phyloP scores from a whole-genome alignment of 306 rosid species.

The Inga oerstediana region DNA sequence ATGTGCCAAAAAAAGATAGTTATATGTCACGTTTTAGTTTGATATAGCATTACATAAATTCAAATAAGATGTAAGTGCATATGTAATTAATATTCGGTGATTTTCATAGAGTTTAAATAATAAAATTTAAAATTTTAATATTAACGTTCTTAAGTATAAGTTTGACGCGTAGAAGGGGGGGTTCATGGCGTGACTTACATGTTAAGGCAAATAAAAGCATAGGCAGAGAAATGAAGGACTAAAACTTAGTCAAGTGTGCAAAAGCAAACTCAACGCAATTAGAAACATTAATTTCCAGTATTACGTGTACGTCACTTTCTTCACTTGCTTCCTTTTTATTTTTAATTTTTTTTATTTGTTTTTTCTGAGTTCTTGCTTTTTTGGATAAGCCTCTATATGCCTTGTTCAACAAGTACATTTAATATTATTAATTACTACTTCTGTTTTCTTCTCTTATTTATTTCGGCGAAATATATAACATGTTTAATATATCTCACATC shows the following conservation, averaged over 20 bases:
- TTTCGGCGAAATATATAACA: too few species aligned
- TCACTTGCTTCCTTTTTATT: not conserved
- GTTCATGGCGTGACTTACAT: not conserved
- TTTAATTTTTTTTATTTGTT: too few species aligned
- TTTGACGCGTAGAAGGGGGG: not conserved
- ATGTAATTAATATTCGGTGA: too few species aligned
- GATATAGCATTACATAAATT: too few species aligned
- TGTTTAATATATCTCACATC: too few species aligned
- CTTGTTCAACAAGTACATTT: not conserved
- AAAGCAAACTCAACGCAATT: not conserved
- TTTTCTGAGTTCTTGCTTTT: not conserved
- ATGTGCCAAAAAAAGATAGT: too few species aligned
- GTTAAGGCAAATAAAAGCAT: not conserved
- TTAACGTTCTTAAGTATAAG: not conserved
- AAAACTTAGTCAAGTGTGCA: not conserved
- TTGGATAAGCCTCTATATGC: not conserved
- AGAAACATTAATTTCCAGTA: not conserved
- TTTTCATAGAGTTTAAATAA: too few species aligned
- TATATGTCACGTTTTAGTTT: too few species aligned
- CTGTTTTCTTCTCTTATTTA: not conserved
- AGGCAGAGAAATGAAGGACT: not conserved
- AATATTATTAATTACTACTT: not conserved
- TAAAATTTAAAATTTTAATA: too few species aligned
- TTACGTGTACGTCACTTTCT: not conserved
- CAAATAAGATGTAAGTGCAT: too few species aligned